Evolutionary conservation across 2,329 filamentous ascomycete genomes (phyloP), one percentile per base, ranked within the genome.

Genomic region (Coniella lustricola): DNA sequence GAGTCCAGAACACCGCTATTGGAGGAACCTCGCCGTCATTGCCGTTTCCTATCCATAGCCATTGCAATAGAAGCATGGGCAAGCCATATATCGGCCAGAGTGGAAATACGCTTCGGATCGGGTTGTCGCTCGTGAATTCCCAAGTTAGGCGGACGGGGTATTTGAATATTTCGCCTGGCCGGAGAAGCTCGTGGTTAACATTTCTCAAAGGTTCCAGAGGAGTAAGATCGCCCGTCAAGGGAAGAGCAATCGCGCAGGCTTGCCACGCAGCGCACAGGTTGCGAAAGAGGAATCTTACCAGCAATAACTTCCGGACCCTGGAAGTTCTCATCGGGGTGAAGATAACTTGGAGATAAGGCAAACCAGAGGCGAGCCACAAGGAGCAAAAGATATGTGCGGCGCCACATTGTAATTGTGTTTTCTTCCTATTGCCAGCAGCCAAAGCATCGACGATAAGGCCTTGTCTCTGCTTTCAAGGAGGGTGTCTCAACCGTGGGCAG

Each of bases 251-350:
- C n/a, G n/a, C n/a, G n/a, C n/a, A 36, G 35, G 14, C 17, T 17
- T 17, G 29, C 14, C 32, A 18, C 4, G 14, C 13, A 16, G 14
- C n/a, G 18, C 25, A 21, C 31, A 29, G 38, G 38, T 12, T 13
- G 32, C 22, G 10, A 16, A 16, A n/a, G 14, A 22, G 22, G 18
- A 16, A 34, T 16, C 83, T 58, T 80, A 96, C 91, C 91, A 62
- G 91, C 90, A 62, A 97, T 93, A 56, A 97, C 85, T 73, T 98
- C 93, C 14, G 93, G 93, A 32, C 93, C 93, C 71, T 98, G 93
- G 62, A 98, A 98, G 73, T 97, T 93, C 76, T 98, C 93, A 71
- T 98, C 93, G 4, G 93, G 93, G 67, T 98, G 93, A 40, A 98
- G 80, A 67, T 98, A 98, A 74, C 91, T 97, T 51, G 93, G 87